A percentile compares a stretch with the other conserved stretches of the same genome.
phyloP scores from a whole-genome alignment of 2,329 filamentous ascomycete species.

The Penicillium digitatum region DNA sequence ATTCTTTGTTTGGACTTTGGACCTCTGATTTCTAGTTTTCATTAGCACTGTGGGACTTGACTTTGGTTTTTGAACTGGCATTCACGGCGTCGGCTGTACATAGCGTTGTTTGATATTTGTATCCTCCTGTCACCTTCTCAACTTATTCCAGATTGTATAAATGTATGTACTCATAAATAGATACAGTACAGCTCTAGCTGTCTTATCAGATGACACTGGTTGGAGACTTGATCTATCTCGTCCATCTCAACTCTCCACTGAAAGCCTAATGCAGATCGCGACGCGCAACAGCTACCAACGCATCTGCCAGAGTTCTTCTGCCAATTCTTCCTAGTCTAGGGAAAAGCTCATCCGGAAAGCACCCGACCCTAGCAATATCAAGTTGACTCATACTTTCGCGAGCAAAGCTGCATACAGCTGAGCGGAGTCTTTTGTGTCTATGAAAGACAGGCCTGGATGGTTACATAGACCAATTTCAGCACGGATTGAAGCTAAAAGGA shows the following conservation, averaged over 20 bases:
- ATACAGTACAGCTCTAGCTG: background rate
- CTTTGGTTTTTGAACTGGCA: conserved; percentile 5
- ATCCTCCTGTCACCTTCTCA: background rate
- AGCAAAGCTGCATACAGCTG: background rate
- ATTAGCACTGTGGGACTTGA: conserved; percentile 4
- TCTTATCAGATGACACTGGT: background rate
- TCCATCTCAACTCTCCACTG: background rate
- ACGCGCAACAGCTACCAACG: too few relatives aligned
- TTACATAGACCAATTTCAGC: background rate
- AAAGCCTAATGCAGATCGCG: too few relatives aligned
- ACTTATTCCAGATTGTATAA: background rate
- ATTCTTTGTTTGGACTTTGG: background rate
- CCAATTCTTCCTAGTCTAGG: too few relatives aligned
- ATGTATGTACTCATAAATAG: background rate
- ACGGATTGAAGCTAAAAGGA: background rate
- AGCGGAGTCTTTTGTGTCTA: background rate
- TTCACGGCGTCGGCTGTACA: conserved; percentile 6
- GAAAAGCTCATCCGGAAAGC: background rate
- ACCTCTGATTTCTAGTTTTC: conserved; percentile 1
- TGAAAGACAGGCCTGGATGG: background rate
- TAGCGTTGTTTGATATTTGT: conserved; percentile 2
- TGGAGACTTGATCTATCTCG: too few relatives aligned
- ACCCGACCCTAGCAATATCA: background rate
- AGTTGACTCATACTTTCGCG: background rate
- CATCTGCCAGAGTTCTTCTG: too few relatives aligned